Percentiles rank a stretch among this genome's conserved stretches.
These are phyloP conservation scores for Plasmodium sp. DNA, from an alignment of 169 alveolate genomes.

Conservation along the genomic window DNA sequence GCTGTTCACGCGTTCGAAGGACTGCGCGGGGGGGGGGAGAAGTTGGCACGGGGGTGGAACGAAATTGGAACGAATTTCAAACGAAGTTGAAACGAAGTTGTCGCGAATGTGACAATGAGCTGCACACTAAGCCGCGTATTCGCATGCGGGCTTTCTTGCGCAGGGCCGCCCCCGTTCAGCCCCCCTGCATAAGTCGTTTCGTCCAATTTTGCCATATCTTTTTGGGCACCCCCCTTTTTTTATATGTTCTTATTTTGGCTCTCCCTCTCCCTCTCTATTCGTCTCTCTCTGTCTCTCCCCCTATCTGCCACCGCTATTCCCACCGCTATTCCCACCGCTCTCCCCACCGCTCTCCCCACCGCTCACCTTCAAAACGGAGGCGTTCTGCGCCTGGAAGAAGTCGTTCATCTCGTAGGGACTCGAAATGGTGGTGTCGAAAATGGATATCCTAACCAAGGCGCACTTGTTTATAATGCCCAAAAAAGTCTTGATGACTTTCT, in stretches of 20 bases:
- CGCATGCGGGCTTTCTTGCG: neutral
- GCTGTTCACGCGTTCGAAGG: constrained; percentile 65
- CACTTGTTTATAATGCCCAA: constrained; percentile 42
- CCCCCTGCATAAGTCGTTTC: neutral
- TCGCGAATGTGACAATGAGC: too few species aligned
- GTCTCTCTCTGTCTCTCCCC: neutral
- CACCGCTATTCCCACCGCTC: neutral
- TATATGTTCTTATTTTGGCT: neutral
- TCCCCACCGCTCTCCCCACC: neutral
- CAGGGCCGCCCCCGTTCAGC: neutral
- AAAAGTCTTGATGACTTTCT: constrained; percentile 60
- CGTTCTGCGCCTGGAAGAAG: constrained; percentile 57
- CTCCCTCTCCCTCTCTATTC: neutral
- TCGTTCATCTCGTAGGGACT: constrained; percentile 56
- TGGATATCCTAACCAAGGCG: constrained; percentile 26
- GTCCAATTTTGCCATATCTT: neutral
- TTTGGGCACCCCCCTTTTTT: neutral
- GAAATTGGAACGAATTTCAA: neutral
- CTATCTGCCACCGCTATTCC: neutral
- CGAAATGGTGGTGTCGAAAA: constrained; percentile 41
- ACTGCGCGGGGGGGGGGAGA: neutral
- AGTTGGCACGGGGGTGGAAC: neutral
- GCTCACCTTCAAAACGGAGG: constrained; percentile 52
- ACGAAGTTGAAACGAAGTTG: neutral
- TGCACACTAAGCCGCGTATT: too few species aligned